These are phyloP conservation scores for Ogataea nonfermentans DNA, from an alignment of 805 yeast genomes.

Conservation along the genomic window DNA sequence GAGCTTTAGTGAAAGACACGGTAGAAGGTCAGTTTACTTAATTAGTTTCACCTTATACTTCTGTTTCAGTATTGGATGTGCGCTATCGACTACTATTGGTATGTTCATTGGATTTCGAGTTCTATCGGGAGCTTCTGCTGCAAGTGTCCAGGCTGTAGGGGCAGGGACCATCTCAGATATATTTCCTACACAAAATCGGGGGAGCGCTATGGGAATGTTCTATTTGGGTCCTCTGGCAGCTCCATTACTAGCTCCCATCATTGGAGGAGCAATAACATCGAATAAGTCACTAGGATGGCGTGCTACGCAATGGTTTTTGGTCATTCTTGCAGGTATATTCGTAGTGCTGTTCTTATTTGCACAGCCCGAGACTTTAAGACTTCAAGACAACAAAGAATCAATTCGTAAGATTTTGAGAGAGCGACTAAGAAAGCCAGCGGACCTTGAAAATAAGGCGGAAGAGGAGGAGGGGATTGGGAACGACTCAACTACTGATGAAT, in stretches of 20 bases:
- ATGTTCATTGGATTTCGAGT: constrained; percentile 68
- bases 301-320: constrained; percentile 84
- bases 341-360: constrained; percentile 48
- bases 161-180: constrained; percentile 85
- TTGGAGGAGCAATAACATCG: constrained; percentile 69
- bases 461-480: constrained; percentile 12
- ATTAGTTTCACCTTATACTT: constrained; percentile 61
- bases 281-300: constrained; percentile 75
- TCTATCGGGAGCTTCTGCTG: constrained; percentile 76
- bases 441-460: constrained; percentile 17
- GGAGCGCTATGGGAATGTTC: constrained; percentile 74
- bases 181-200: constrained; percentile 64
- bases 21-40: constrained; percentile 72
- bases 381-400: constrained; percentile 57
- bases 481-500: background rate
- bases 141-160: constrained; percentile 84
- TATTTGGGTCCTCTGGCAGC: constrained; percentile 82
- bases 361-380: constrained; percentile 79
- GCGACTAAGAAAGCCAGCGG: constrained; percentile 22
- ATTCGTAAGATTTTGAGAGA: constrained; percentile 46
- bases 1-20: constrained; percentile 68
- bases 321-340: constrained; percentile 59
- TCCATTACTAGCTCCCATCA: constrained; percentile 74
- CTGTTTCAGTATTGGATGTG: constrained; percentile 70
- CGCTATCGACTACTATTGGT: constrained; percentile 59